These are phyloP conservation scores for Globisporangium nagaii DNA, from an alignment of 352 stramenopile species.

Conservation along the genomic window DNA sequence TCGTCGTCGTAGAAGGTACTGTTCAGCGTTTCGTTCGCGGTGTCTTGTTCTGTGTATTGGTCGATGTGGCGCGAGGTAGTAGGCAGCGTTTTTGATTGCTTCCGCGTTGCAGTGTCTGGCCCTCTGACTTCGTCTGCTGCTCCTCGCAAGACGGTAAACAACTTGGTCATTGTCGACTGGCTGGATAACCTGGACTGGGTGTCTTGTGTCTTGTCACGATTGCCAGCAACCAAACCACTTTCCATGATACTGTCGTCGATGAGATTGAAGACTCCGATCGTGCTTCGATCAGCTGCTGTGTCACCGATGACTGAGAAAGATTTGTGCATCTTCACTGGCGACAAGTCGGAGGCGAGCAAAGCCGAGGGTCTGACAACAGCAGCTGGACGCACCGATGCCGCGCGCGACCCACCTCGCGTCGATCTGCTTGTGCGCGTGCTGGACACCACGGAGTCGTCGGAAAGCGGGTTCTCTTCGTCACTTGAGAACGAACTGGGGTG, in stretches of 20 bases:
- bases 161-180: slow-evolving; percentile 2
- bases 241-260: background rate
- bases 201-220: background rate
- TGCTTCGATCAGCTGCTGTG: background rate
- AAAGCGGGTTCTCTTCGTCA: background rate
- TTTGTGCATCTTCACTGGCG: slow-evolving; percentile 1
- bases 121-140: background rate
- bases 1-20: background rate
- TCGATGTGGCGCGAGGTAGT: background rate
- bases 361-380: background rate
- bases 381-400: background rate
- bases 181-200: background rate
- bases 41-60: background rate
- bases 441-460: background rate
- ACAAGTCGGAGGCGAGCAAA: background rate
- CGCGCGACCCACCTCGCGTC: background rate
- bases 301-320: background rate
- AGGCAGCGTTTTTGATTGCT: background rate
- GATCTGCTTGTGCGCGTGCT: background rate
- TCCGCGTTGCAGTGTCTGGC: background rate
- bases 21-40: background rate
- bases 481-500: slow-evolving; percentile 3
- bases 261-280: background rate
- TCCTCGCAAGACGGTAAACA: background rate
- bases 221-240: background rate